A percentile compares a stretch with the other conserved stretches of the same genome.
These are phyloP conservation scores for Sporisorium sorghi DNA, from an alignment of 1,284 basidiomycete genomes.

Conservation along the genomic window DNA sequence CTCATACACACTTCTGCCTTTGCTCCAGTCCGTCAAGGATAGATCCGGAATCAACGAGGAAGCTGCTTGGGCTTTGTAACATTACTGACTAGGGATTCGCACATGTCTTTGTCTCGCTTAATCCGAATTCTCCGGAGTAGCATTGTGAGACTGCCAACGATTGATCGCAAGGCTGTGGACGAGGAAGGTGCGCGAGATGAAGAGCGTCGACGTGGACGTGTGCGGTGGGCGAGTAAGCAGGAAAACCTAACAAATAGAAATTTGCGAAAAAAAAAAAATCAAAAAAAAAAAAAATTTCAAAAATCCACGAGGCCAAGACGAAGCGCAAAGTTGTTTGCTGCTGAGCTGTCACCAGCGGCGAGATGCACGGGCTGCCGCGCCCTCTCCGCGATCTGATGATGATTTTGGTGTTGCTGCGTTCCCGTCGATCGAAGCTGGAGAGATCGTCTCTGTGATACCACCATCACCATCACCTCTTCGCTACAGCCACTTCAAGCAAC, in stretches of 20 bases:
- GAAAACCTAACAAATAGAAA: neutral
- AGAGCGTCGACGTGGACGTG: neutral
- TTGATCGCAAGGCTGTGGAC: neutral
- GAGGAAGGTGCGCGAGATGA: neutral
- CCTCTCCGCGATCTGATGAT: no score
- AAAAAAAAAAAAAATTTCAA: neutral
- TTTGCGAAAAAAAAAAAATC: neutral
- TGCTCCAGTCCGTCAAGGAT: neutral
- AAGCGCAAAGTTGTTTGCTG: neutral
- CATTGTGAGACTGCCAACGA: neutral
- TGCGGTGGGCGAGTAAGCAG: neutral
- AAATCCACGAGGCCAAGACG: neutral
- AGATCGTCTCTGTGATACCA: conserved; percentile 1
- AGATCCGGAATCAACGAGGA: neutral
- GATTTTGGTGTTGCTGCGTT: no score
- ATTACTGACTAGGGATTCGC: neutral
- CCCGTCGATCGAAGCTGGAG: neutral
- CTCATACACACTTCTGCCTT: neutral
- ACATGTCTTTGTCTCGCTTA: neutral
- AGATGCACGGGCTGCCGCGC: no score
- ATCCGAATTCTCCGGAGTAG: neutral
- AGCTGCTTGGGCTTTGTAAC: neutral
- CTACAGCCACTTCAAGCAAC: neutral
- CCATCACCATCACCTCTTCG: neutral
- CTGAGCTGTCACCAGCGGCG: neutral